Conservation (phyloP, 345 rosid species). For the Mangifera indica region DNA sequence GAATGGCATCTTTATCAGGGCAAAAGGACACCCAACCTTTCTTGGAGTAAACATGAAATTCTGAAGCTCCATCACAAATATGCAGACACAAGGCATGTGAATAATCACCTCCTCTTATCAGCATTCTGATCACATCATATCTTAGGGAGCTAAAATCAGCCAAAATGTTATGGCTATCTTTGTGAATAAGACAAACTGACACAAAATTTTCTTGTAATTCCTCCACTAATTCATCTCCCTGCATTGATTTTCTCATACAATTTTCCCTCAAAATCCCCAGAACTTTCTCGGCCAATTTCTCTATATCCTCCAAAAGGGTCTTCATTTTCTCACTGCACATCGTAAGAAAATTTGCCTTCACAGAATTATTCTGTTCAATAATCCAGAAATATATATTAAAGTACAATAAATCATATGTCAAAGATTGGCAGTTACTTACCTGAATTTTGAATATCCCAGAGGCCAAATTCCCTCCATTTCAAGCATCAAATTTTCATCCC, state of each 20-base stretch:
- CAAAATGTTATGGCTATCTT: constrained; percentile 32
- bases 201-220: constrained; percentile 24
- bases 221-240: constrained; percentile 18
- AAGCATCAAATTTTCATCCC: constrained; percentile 35
- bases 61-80: constrained; percentile 47
- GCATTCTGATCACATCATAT: constrained; percentile 75
- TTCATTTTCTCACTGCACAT: constrained; percentile 66
- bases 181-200: constrained; percentile 47
- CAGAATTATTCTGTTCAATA: too few relatives aligned
- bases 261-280: constrained; percentile 25
- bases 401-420: neutral
- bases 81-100: constrained; percentile 69
- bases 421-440: constrained; percentile 34
- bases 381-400: too few relatives aligned
- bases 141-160: constrained; percentile 33
- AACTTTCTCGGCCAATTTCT: constrained; percentile 51
- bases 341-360: neutral
- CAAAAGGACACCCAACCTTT: constrained; percentile 79
- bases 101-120: constrained; percentile 67
- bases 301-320: constrained; percentile 37
- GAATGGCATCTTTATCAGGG: constrained; percentile 57
- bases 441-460: constrained; percentile 56
- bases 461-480: constrained; percentile 63
- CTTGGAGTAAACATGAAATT: constrained; percentile 85
- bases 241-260: constrained; percentile 6